Evolutionary conservation across 2,329 filamentous ascomycete genomes (phyloP).

Genomic region (Ascochyta pisi): DNA sequence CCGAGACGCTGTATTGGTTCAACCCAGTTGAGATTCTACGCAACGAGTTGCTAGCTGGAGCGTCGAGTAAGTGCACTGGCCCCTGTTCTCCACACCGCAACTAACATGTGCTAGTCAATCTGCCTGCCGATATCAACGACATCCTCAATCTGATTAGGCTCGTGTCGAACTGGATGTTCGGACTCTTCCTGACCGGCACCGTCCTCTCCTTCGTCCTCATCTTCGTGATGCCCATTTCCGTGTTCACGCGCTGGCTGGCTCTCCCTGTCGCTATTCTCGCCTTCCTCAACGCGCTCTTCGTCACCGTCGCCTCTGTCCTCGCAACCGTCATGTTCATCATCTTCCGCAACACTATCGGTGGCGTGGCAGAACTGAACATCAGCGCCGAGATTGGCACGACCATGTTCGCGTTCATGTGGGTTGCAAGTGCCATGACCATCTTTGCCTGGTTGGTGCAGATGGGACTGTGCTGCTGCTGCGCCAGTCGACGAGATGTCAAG

Average conservation of each 20-base stretch:
- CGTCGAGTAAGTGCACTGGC: conserved; percentile 64
- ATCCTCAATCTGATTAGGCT: conserved; percentile 77
- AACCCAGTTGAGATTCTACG: conserved; percentile 85
- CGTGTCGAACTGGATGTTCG: conserved; percentile 87
- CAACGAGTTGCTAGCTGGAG: conserved; percentile 79
- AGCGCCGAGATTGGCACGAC: conserved; percentile 69
- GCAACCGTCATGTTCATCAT: conserved; percentile 85
- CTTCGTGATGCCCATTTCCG: conserved; percentile 64
- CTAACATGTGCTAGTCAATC: conserved; percentile 61
- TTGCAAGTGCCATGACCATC: conserved; percentile 70
- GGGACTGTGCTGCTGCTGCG: conserved; percentile 79
- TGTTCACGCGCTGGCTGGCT: conserved; percentile 63
- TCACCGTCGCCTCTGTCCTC: conserved; percentile 73
- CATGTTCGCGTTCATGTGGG: conserved; percentile 93
- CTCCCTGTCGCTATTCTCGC: conserved; percentile 72
- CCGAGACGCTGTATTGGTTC: conserved; percentile 82
- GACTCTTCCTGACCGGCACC: conserved; percentile 77
- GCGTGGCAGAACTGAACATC: conserved; percentile 78
- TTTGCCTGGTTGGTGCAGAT: conserved; percentile 75
- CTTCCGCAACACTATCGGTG: conserved; percentile 76
- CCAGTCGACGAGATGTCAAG: conserved; percentile 61
- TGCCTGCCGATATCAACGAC: conserved; percentile 75
- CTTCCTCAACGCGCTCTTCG: conserved; percentile 70
- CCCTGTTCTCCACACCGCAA: not conserved
- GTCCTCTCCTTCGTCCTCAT: conserved; percentile 76